Evolutionary conservation across 768 basidiomycete species (phyloP), one percentile per base, ranked within the genome.

Genomic region (Stropharia rugosoannulata): DNA sequence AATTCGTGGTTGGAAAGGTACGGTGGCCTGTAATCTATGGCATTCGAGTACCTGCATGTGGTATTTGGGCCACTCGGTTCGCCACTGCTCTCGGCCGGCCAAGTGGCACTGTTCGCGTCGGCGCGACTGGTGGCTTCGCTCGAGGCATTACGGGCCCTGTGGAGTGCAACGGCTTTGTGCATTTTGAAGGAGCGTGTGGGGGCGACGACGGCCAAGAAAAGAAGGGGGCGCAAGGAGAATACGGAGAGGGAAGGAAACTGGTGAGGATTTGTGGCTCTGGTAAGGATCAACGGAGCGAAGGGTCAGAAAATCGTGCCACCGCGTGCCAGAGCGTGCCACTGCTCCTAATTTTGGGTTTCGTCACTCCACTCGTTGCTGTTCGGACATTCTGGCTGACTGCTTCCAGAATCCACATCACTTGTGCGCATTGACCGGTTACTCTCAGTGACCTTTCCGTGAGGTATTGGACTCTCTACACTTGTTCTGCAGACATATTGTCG

Each of bases 291-390:
- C 18, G n/a, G 44, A 32, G 41, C 42, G 11, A 52, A 49, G 38
- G 27, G 47, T 5, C 27, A n/a, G 29, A 49, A 52, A 52, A 52
- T 52, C 51, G 51, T 52, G 51, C 51, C 51, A 52, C 51, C 42
- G 42, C 44, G 51, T 42, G 22, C 22, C 22, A 22, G 40, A 52
- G 40, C 29, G 51, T 52, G 51, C 51, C 51, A 52, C 51, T 52
- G 51, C 15, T 43, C 41, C 51, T 52, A 52, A 22, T 43, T 27
- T 52, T 32, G 51, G 51, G 51, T 52, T 52, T 18, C 42, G 41
- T 43, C 41, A 18, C 51, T 43, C 29, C 29, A 44, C 27, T 29
- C 22, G 7, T 46, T 45, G 5, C 22, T 12, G 2, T 46, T 22
- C 13, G 45, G n/a, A n/a, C 19, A 13, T 29, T 46, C 25, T 13